Percentiles rank a stretch among this genome's conserved stretches.
These are phyloP conservation scores for Crithidia mellificae DNA, from an alignment of 208 protist genomes.

Conservation along the genomic window DNA sequence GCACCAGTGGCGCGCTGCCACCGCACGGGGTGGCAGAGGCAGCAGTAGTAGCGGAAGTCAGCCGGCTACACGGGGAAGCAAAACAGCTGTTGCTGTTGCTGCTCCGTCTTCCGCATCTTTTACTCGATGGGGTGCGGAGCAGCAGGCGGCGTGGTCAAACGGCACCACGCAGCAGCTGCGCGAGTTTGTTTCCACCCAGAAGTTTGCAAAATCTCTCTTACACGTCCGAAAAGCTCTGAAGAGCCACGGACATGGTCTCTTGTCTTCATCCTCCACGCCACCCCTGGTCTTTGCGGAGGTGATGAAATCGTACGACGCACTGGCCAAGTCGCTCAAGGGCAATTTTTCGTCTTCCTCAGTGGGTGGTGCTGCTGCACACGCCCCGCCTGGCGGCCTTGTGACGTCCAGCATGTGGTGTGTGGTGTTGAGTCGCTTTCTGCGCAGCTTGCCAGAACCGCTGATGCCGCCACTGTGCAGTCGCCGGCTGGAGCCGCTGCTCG, in stretches of 20 bases:
- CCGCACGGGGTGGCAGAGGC: neutral
- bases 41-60: neutral
- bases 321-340: neutral
- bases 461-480: constrained; percentile 48
- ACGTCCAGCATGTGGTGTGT: constrained; percentile 31
- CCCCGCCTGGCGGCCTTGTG: neutral
- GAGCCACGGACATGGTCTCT: neutral
- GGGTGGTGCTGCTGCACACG: too few species aligned
- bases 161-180: constrained; percentile 10
- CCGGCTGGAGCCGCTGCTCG: constrained; percentile 39
- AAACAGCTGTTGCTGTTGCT: neutral
- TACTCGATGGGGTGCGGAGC: constrained; percentile 3
- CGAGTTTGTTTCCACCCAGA: constrained; percentile 11
- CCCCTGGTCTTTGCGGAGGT: constrained; percentile 17
- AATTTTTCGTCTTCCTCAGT: neutral
- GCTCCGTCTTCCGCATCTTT: neutral
- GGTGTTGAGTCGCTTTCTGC: constrained; percentile 38
- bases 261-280: constrained; percentile 1
- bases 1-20: constrained; percentile 33
- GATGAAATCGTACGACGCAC: constrained; percentile 10
- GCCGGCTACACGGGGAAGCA: neutral
- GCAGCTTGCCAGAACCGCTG: constrained; percentile 47
- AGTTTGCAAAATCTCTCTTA: constrained; percentile 17
- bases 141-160: constrained; percentile 17
- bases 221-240: neutral